phyloP scores from a whole-genome alignment of 1,139 yeast genomes.

The Hyphopichia burtonii region DNA sequence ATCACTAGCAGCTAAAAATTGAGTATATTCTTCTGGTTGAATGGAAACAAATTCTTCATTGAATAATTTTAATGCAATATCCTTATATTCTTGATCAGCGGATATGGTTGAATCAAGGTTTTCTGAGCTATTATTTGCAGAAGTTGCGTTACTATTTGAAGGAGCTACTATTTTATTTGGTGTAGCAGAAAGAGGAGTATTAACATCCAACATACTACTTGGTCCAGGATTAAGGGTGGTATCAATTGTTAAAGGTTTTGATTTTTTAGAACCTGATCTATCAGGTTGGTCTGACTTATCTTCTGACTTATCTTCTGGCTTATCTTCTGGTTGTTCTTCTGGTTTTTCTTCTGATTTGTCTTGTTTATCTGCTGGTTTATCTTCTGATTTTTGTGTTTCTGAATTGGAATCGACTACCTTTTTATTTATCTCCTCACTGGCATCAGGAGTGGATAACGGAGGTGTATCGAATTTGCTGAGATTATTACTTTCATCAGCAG shows the following conservation, averaged over 20 bases:
- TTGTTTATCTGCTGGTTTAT: no score
- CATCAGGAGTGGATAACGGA: constrained; percentile 3
- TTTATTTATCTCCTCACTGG: constrained; percentile 3
- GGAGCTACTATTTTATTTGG: constrained; percentile 1
- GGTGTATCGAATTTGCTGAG: constrained; percentile 4
- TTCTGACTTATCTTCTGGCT: no score
- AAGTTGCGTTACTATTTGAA: not conserved
- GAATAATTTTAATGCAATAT: constrained; percentile 38
- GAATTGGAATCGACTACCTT: not conserved
- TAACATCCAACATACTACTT: not conserved
- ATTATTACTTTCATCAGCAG: not conserved
- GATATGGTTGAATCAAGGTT: not conserved
- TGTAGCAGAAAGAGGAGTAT: constrained; percentile 2
- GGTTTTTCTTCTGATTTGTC: no score
- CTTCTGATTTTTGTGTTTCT: no score
- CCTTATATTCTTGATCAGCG: constrained; percentile 18
- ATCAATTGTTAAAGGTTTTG: constrained; percentile 1
- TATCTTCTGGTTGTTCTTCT: no score
- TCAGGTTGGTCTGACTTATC: no score
- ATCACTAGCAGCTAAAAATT: constrained; percentile 43
- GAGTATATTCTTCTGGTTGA: constrained; percentile 48
- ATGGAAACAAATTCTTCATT: constrained; percentile 43
- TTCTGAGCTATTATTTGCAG: not conserved
- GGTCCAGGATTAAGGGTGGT: not conserved
- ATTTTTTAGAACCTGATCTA: not conserved